A percentile compares a stretch with the other conserved stretches of the same genome.
These are phyloP conservation scores for Wickerhamiella occidentalis DNA, from an alignment of 805 yeast species.

Conservation along the genomic window DNA sequence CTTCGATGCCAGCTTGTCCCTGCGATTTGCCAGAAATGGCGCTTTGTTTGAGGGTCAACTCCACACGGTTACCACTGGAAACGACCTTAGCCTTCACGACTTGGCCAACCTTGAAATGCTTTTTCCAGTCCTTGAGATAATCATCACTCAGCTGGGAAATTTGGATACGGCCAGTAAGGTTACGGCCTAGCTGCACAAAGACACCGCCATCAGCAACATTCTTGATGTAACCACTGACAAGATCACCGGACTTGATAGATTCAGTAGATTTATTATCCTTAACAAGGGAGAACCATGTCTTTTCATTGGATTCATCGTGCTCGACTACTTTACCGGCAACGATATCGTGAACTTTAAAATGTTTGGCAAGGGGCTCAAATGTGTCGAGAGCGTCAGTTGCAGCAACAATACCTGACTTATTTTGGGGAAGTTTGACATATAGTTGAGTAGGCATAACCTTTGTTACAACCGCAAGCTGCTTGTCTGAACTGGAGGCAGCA, in stretches of 20 bases:
- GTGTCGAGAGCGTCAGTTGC: slow-evolving; percentile 70
- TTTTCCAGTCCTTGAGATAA: slow-evolving; percentile 79
- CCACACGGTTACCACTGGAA: slow-evolving; percentile 51
- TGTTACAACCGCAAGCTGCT: slow-evolving; percentile 48
- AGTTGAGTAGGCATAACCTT: slow-evolving; percentile 49
- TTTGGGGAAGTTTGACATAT: slow-evolving; percentile 55
- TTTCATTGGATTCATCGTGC: slow-evolving; percentile 10
- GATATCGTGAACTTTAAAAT: slow-evolving; percentile 36
- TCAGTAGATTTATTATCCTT: slow-evolving; percentile 23
- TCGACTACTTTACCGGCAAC: slow-evolving; percentile 34
- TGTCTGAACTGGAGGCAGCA: slow-evolving; percentile 34
- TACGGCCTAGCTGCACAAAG: slow-evolving; percentile 62
- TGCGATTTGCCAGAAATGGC: slow-evolving; percentile 62
- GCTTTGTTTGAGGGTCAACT: slow-evolving; percentile 69
- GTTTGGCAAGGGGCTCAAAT: slow-evolving; percentile 33
- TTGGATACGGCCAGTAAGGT: slow-evolving; percentile 65
- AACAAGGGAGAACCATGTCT: slow-evolving; percentile 8
- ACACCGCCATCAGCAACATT: slow-evolving; percentile 62
- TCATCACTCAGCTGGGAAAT: slow-evolving; percentile 72
- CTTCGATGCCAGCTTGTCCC: slow-evolving; percentile 32
- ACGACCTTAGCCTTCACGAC: slow-evolving; percentile 62
- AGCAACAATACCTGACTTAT: slow-evolving; percentile 49
- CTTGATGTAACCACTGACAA: slow-evolving; percentile 72
- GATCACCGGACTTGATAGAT: slow-evolving; percentile 48
- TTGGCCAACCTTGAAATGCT: slow-evolving; percentile 57